Conservation (phyloP, 495 filamentous ascomycete genomes). For the Terfezia boudieri region DNA sequence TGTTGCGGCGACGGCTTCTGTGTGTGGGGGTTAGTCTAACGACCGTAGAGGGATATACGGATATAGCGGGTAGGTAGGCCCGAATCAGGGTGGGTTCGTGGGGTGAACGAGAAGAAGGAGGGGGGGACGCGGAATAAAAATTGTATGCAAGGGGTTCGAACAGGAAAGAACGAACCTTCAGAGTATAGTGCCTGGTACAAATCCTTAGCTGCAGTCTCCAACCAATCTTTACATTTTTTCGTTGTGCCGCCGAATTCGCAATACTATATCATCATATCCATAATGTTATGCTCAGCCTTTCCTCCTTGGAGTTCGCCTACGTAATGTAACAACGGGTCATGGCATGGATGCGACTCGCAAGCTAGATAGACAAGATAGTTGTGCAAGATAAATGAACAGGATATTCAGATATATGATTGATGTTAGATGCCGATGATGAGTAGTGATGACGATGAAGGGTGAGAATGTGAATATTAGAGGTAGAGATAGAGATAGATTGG, state of each 20-base stretch:
- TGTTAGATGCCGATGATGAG: background rate
- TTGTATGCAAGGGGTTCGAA: background rate
- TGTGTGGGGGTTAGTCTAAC: conserved; percentile 1
- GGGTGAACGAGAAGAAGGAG: too few species aligned
- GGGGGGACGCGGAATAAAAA: background rate
- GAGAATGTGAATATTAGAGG: too few species aligned
- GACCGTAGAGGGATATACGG: too few species aligned
- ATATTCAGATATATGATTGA: background rate
- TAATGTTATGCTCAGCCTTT: too few species aligned
- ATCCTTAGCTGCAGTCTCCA: conserved; percentile 47
- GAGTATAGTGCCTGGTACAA: conserved; percentile 66
- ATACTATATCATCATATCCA: conserved; percentile 36
- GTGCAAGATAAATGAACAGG: background rate
- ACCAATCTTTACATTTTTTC: conserved; percentile 96
- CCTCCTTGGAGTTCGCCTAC: too few species aligned
- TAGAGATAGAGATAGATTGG: too few species aligned
- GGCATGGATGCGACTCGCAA: too few species aligned
- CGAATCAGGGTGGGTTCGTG: too few species aligned
- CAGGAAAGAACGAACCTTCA: conserved; percentile 33
- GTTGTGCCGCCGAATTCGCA: conserved; percentile 96
- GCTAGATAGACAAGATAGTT: too few species aligned
- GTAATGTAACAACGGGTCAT: too few species aligned
- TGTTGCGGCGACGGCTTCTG: conserved; percentile 63
- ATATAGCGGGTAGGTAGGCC: too few species aligned
- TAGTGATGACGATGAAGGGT: too few species aligned